Evolutionary conservation across 2,329 filamentous ascomycete genomes (phyloP).

Genomic region (Stagonosporopsis vannaccii): DNA sequence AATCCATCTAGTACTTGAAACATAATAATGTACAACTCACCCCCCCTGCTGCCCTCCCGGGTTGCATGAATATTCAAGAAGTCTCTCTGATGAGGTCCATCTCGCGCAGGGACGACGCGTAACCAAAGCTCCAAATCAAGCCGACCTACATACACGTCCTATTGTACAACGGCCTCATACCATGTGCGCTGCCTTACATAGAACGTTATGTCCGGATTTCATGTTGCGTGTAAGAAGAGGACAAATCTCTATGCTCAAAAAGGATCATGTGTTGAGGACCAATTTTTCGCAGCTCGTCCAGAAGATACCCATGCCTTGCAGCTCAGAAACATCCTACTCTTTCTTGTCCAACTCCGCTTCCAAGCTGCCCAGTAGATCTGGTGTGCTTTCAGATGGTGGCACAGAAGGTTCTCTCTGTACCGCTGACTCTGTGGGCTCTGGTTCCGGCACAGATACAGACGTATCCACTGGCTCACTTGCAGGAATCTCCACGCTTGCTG

Average conservation of each 20-base stretch:
- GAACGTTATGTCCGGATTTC: too few relatives aligned
- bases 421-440: constrained; percentile 12
- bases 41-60: too few relatives aligned
- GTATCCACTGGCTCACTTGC: background rate
- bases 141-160: background rate
- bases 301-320: too few relatives aligned
- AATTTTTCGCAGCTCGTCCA: too few relatives aligned
- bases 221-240: background rate
- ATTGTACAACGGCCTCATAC: background rate
- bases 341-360: constrained; percentile 53
- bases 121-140: background rate
- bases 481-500: constrained; percentile 5
- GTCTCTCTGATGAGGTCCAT: background rate
- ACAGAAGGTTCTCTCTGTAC: constrained; percentile 22
- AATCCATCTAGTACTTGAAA: constrained; percentile 1
- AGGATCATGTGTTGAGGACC: background rate
- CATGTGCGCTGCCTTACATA: too few relatives aligned
- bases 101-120: background rate
- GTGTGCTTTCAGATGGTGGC: constrained; percentile 47
- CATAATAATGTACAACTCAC: too few relatives aligned
- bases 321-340: constrained; percentile 24
- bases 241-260: background rate
- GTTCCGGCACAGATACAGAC: constrained; percentile 11
- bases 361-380: constrained; percentile 57
- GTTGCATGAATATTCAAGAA: background rate